These are phyloP conservation scores for Echeveria elegans DNA, from an alignment of 164 flowering plant genomes.

Conservation along the genomic window DNA sequence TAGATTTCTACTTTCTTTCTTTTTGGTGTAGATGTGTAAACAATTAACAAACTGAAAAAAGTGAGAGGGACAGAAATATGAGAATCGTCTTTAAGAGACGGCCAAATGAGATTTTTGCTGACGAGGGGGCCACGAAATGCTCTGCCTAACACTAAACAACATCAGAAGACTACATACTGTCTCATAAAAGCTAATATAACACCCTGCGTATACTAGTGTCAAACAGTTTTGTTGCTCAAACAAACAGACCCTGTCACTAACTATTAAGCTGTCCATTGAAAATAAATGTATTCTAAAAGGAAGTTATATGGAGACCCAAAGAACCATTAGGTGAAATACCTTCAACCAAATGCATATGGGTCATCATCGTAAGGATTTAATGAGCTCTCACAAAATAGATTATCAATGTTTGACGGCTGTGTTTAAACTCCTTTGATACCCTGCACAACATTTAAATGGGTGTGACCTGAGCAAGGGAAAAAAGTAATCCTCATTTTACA, in stretches of 20 bases:
- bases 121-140: not conserved
- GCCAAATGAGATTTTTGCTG: not conserved
- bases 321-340: slow-evolving; percentile 27
- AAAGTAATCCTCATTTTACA: not conserved
- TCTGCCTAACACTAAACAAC: not conserved
- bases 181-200: not conserved
- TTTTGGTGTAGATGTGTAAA: too few species aligned
- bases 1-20: not conserved
- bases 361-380: slow-evolving; percentile 92
- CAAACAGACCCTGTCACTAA: not conserved
- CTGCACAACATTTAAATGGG: slow-evolving; percentile 26
- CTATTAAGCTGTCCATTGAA: not conserved
- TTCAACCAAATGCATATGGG: slow-evolving; percentile 91
- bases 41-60: too few species aligned
- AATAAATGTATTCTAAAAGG: not conserved
- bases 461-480: not conserved
- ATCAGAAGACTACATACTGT: not conserved
- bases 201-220: not conserved
- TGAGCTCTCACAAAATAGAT: slow-evolving; percentile 90
- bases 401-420: slow-evolving; percentile 70
- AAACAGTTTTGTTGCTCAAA: not conserved
- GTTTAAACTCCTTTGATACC: slow-evolving; percentile 28
- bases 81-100: not conserved
- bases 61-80: not conserved
- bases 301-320: not conserved